phyloP scores from a whole-genome alignment of 2,329 filamentous ascomycete species.

The Xylaria hypoxylon region DNA sequence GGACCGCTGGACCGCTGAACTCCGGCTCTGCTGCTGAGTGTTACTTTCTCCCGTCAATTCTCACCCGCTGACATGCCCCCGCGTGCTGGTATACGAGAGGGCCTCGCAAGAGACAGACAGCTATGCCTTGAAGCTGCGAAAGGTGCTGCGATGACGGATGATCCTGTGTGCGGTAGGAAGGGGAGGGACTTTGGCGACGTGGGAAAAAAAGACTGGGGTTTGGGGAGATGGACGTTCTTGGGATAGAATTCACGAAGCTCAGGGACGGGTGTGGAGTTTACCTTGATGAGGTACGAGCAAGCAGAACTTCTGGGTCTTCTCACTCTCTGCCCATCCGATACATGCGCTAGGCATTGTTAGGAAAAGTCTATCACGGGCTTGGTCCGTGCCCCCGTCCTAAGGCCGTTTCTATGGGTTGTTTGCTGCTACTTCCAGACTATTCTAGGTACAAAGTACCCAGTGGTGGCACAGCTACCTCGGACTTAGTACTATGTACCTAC shows the following conservation, averaged over 20 bases:
- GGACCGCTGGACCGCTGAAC: conserved; percentile 17
- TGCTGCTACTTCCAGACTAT: background rate
- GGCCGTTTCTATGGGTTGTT: conserved; percentile 14
- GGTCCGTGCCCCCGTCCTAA: conserved; percentile 31
- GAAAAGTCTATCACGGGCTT: conserved; percentile 7
- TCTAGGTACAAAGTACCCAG: too few species aligned
- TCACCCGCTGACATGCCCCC: conserved; percentile 41
- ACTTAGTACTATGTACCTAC: too few species aligned
- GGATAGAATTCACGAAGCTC: conserved; percentile 37
- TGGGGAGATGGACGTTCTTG: conserved; percentile 32
- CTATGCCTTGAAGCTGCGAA: conserved; percentile 19
- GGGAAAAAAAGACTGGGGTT: conserved; percentile 40
- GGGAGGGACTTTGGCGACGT: conserved; percentile 26
- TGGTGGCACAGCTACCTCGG: too few species aligned
- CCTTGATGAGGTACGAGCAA: conserved; percentile 20
- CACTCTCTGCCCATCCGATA: conserved; percentile 13
- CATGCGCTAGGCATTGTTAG: conserved; percentile 18
- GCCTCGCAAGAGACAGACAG: conserved; percentile 29
- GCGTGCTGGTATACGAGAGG: conserved; percentile 35
- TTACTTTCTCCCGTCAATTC: conserved; percentile 37
- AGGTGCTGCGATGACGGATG: conserved; percentile 28
- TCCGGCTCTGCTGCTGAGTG: conserved; percentile 27
- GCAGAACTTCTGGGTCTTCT: background rate
- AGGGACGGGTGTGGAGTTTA: conserved; percentile 37
- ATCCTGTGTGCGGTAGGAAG: conserved; percentile 13